Conservation (phyloP, 1,284 basidiomycete genomes). For the Leccinum griseonigrum region DNA sequence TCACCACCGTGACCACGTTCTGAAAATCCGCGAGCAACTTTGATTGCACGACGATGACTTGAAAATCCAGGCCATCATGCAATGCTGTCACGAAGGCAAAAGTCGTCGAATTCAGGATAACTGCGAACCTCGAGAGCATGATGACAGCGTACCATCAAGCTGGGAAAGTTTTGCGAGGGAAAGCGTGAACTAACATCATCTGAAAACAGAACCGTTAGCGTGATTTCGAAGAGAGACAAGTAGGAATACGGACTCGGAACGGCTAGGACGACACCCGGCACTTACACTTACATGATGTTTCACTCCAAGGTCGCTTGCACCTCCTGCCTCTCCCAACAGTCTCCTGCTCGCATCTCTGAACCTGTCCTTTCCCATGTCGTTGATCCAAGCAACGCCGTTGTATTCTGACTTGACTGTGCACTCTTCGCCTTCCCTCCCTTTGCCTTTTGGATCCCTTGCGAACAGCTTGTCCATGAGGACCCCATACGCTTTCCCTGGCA, state of each 20-base stretch:
- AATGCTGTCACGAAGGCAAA: conserved; percentile 44
- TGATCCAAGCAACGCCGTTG: conserved; percentile 84
- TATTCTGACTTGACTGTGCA: conserved; percentile 18
- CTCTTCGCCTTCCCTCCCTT: conserved; percentile 23
- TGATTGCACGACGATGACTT: conserved; percentile 62
- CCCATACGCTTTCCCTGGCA: conserved; percentile 27
- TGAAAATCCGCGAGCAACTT: conserved; percentile 59
- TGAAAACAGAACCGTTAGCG: conserved; percentile 7
- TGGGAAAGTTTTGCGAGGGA: conserved; percentile 89
- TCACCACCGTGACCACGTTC: conserved; percentile 34
- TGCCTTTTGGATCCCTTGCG: conserved; percentile 32
- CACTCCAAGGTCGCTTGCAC: conserved; percentile 58
- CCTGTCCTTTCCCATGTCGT: conserved; percentile 74
- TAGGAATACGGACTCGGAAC: neutral
- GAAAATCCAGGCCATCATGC: conserved; percentile 70
- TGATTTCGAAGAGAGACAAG: neutral
- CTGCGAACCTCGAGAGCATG: neutral
- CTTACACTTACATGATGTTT: conserved; percentile 60
- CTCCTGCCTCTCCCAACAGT: conserved; percentile 60
- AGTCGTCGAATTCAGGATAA: conserved; percentile 1
- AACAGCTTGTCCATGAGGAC: conserved; percentile 77
- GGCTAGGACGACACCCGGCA: no score
- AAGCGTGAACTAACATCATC: conserved; percentile 68
- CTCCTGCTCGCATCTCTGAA: conserved; percentile 66
- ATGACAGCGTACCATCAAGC: conserved; percentile 51